Evolutionary conservation across 306 rosid genomes (phyloP), one percentile per base, ranked within the genome.

Genomic region (Quercus engelmannii): DNA sequence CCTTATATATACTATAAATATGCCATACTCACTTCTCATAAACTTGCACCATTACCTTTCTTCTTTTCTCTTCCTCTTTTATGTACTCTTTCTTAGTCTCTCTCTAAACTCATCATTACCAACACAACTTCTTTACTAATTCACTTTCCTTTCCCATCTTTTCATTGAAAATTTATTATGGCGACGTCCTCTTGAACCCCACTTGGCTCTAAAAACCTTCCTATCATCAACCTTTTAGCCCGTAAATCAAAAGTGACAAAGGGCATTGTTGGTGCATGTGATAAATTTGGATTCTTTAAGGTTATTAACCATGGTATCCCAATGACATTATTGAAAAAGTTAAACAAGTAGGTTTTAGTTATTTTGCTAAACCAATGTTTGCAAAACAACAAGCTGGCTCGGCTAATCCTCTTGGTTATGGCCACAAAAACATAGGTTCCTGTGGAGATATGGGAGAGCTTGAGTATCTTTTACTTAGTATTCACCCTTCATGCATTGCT

Each of bases 361-460:
- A 88, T 88, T 92, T 84, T 51, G 71, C 78, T 0, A 87, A 90
- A 83, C 79, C 46, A 41, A 41, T 41, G 46, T 2, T 41, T 41
- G 46, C 2, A 41, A 8, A 41, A 41, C 46, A 7, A 35, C 74
- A n/a, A 20, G 89, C 87, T 0, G 63, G 85, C 26, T 85, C 83
- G 0, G 75, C 85, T 7, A 61, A 28, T 2, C 90, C 90, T 5
- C 81, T 86, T 49, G 86, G 90, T 5, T 92, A 87, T 78, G 97
- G 93, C 31, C 72, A 79, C 85, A 92, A 89, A 82, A 92, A 49
- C 87, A 92, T 92, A 5, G 95, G 97, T 33, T 75, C 82, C 23
- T 82, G 80, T 70, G 97, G 95, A 15, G 95, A 90, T 55, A 59
- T 83, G 55, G 1, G 12, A 41, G 3, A 41, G 46, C 3, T 8